phyloP scores from a whole-genome alignment of 73 alveolate species.

The Stentor coeruleus region DNA sequence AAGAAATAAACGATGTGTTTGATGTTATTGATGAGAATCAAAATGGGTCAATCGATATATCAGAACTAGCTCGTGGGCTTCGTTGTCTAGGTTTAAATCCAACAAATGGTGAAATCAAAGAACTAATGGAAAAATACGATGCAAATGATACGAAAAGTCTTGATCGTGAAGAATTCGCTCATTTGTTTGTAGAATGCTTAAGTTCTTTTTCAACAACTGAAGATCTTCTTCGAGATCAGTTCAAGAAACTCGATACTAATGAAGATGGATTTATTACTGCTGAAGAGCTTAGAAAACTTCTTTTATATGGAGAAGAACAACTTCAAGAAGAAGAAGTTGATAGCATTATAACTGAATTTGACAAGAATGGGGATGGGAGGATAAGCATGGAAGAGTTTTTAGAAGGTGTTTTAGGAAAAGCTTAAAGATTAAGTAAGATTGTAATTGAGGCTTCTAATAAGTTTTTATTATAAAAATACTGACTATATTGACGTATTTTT shows the following conservation, averaged over 20 bases:
- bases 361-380: not conserved
- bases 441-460: too few species aligned
- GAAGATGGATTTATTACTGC: slow-evolving; percentile 20
- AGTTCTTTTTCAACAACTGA: not conserved
- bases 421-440: too few species aligned
- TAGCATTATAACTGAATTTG: not conserved
- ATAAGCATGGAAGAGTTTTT: not conserved
- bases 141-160: too few species aligned
- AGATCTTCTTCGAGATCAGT: not conserved
- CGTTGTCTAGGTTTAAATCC: not conserved
- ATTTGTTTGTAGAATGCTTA: not conserved
- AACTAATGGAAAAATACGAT: not conserved
- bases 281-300: not conserved
- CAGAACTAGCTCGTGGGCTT: not conserved
- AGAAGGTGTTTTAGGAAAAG: slow-evolving; percentile 16
- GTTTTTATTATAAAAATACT: too few species aligned
- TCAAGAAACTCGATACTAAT: slow-evolving; percentile 5
- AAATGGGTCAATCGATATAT: not conserved
- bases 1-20: not conserved
- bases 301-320: not conserved
- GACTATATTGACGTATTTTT: too few species aligned
- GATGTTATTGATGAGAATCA: not conserved
- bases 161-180: not conserved
- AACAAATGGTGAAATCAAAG: not conserved
- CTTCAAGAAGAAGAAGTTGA: not conserved